Conservation (phyloP, 106 monocot species). For the Allium cepa region DNA sequence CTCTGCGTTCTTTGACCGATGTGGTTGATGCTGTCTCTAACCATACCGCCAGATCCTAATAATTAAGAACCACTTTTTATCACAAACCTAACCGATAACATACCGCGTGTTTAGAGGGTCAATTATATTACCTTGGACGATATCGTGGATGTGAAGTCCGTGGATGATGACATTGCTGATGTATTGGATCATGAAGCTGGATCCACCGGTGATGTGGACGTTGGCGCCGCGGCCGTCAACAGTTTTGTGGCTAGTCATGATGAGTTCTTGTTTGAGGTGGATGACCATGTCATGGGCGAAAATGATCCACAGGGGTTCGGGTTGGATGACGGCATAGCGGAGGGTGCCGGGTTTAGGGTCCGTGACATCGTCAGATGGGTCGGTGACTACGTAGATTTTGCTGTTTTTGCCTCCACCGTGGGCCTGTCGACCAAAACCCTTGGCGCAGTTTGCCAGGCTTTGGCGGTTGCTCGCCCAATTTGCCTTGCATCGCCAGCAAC, state of each 20-base stretch:
- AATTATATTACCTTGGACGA: neutral
- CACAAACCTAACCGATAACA: no score
- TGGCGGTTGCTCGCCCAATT: conserved; percentile 30
- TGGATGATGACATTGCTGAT: conserved; percentile 48
- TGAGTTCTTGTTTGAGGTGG: conserved; percentile 35
- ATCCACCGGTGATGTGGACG: conserved; percentile 24
- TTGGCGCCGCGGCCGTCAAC: conserved; percentile 47
- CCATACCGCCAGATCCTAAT: conserved; percentile 19
- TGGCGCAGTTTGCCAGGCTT: conserved; percentile 21
- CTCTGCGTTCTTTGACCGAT: conserved; percentile 26
- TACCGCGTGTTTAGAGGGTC: no score
- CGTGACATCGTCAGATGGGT: conserved; percentile 9
- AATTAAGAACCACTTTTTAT: no score
- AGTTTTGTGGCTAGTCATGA: conserved; percentile 48
- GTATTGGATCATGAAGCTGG: conserved; percentile 21
- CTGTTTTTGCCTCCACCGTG: conserved; percentile 6
- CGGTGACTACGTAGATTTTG: conserved; percentile 21
- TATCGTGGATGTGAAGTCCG: conserved; percentile 54
- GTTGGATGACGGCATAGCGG: conserved; percentile 27
- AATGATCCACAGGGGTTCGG: conserved; percentile 25
- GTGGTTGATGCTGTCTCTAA: conserved; percentile 26
- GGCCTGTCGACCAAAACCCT: conserved; percentile 22
- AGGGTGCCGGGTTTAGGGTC: conserved; percentile 20
- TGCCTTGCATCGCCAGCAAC: conserved; percentile 48
- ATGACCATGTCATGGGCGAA: conserved; percentile 50